phyloP scores from a whole-genome alignment of 176 grass and related monocot genomes.

The Rhipidocladum racemiflorum region DNA sequence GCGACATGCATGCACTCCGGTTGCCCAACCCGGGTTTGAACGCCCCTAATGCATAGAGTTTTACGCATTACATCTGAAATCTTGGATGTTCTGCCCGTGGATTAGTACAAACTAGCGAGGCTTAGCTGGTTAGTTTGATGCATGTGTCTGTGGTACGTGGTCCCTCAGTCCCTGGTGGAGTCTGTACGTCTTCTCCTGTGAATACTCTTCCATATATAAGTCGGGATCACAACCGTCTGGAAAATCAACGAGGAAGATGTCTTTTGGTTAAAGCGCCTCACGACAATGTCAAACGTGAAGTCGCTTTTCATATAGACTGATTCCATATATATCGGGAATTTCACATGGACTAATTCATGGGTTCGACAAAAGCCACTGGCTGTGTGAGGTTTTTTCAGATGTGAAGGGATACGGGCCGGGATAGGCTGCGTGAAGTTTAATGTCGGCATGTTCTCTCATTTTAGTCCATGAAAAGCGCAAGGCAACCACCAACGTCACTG shows the following conservation, averaged over 20 bases:
- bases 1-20: too few species aligned
- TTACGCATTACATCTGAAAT: not conserved
- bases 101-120: not conserved
- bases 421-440: conserved; percentile 3
- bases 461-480: not conserved
- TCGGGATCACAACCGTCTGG: not conserved
- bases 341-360: not conserved
- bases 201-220: not conserved
- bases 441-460: not conserved
- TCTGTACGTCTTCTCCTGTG: not conserved
- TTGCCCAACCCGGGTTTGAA: too few species aligned
- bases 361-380: not conserved
- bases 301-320: not conserved
- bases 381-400: not conserved
- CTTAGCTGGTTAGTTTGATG: not conserved
- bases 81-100: not conserved
- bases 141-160: not conserved
- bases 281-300: not conserved
- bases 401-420: too few species aligned
- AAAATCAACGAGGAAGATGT: too few species aligned
- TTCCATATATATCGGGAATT: not conserved
- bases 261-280: too few species aligned
- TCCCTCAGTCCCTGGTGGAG: not conserved
- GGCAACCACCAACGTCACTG: not conserved
- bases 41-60: not conserved